Evolutionary conservation across 352 stramenopile genomes (phyloP).

Genomic region (Pythium utonaiense): DNA sequence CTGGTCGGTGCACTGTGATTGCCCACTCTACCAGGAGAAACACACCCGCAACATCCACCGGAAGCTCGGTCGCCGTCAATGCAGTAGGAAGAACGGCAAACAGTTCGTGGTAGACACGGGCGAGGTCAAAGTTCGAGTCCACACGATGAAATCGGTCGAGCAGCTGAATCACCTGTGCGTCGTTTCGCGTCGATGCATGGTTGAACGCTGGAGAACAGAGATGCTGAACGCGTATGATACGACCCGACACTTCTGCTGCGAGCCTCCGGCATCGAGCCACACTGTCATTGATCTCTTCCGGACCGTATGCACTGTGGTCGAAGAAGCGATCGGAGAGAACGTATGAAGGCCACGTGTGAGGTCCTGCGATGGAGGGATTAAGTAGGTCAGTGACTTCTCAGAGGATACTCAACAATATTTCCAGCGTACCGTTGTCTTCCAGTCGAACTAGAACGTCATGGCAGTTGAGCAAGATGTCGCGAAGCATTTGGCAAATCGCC

Average conservation of each 20-base stretch:
- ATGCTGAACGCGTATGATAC: conserved; percentile 66
- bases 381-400: conserved; percentile 2
- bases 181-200: conserved; percentile 52
- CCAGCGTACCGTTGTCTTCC: conserved; percentile 67
- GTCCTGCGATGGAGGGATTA: conserved; percentile 27
- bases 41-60: conserved; percentile 66
- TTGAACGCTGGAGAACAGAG: conserved; percentile 30
- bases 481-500: conserved; percentile 69
- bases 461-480: conserved; percentile 62
- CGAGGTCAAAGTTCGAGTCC: conserved; percentile 63
- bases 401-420: background rate
- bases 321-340: conserved; percentile 77
- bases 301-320: conserved; percentile 42
- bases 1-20: conserved; percentile 71
- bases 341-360: conserved; percentile 65
- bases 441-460: conserved; percentile 75
- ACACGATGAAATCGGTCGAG: conserved; percentile 79
- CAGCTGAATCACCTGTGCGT: conserved; percentile 74
- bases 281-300: conserved; percentile 45
- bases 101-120: conserved; percentile 70
- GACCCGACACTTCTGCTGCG: conserved; percentile 51
- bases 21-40: conserved; percentile 84
- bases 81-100: conserved; percentile 52
- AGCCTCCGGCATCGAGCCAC: conserved; percentile 49
- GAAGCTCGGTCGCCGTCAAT: conserved; percentile 35